A percentile compares a stretch with the other conserved stretches of the same genome.
Evolutionary conservation across 768 basidiomycete species (phyloP).

Genomic region (Lenzites betulinus): DNA sequence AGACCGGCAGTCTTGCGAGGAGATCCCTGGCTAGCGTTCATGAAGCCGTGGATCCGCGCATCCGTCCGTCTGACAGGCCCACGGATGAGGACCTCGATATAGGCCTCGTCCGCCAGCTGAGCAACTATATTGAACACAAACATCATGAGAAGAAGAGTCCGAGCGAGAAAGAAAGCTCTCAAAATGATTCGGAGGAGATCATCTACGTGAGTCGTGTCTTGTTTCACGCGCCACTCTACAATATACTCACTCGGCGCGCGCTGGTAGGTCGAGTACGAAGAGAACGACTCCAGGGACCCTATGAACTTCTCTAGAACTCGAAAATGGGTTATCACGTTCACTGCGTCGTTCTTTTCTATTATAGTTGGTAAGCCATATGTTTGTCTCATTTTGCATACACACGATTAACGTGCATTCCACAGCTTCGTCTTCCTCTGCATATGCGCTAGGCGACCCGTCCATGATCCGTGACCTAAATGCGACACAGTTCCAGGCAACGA

Average conservation of each 20-base stretch:
- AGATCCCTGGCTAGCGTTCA: constrained; percentile 20
- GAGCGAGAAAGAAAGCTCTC: constrained; percentile 7
- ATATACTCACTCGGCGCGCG: neutral
- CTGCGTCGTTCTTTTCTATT: constrained; percentile 50
- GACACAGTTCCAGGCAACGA: constrained; percentile 32
- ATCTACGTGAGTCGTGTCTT: constrained; percentile 27
- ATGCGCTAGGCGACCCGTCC: constrained; percentile 54
- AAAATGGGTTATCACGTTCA: constrained; percentile 44
- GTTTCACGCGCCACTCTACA: neutral
- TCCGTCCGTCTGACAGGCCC: constrained; percentile 35
- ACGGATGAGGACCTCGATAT: constrained; percentile 37
- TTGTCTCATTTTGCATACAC: neutral
- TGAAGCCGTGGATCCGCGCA: constrained; percentile 42
- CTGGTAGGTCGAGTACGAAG: constrained; percentile 37
- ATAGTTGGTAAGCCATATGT: constrained; percentile 43
- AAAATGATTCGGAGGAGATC: constrained; percentile 14
- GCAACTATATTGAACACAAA: constrained; percentile 33
- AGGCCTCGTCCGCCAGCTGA: constrained; percentile 34
- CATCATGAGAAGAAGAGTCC: constrained; percentile 14
- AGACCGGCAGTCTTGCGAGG: constrained; percentile 18
- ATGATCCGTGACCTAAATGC: constrained; percentile 50
- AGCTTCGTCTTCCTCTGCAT: constrained; percentile 56
- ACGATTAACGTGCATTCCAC: neutral
- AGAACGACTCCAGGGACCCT: constrained; percentile 36
- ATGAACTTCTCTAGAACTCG: constrained; percentile 32